Evolutionary conservation across 768 basidiomycete species (phyloP), one percentile per base, ranked within the genome.

Genomic region (Podaxis rugospora): DNA sequence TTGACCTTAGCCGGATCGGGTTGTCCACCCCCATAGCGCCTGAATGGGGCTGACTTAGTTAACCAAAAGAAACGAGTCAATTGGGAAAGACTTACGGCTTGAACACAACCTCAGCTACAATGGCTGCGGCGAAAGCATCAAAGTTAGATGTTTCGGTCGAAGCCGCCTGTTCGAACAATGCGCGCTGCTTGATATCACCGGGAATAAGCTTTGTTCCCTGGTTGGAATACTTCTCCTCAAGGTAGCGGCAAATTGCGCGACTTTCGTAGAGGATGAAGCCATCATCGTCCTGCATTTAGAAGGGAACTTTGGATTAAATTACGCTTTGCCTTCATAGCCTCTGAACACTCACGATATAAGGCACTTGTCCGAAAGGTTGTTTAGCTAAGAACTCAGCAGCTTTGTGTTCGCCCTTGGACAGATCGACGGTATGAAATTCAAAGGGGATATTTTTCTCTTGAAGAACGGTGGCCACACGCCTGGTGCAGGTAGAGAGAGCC

Each of bases 221-320:
- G 55, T 70, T 60, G 3, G 76, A 65, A 62, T 83, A 82, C 67
- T 86, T 87, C 51, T 68, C 69, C 44, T 75, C 79, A 64, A 88
- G 66, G 69, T 88, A 89, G 16, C 82, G 80, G 47, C 68, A 69
- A 60, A 88, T 86, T 1, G 85, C 85, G 37, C 84, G 81, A 32
- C 80, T 80, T 63, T 87, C 86, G 71, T 78, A 87, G 18, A 90
- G 64, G 59, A 79, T 73, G 70, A 88, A 82, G 2, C 84, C 84
- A 47, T 83, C 81, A 18, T 86, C 83, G 57, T 81, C 71, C 80
- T 81, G 57, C 28, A 53, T 55, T 36, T 49, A 42, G 14, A 7
- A 13, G 14, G 32, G 13, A 14, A 11, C 10, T 25, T 59, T 67
- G 74, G 76, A 37, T 42, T 0, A 28, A 79, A 59, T 63, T 83